Percentiles rank a stretch among this genome's conserved stretches.
Evolutionary conservation across 148 eudicot genomes (phyloP).

Genomic region (Rhododendron williamsianum): DNA sequence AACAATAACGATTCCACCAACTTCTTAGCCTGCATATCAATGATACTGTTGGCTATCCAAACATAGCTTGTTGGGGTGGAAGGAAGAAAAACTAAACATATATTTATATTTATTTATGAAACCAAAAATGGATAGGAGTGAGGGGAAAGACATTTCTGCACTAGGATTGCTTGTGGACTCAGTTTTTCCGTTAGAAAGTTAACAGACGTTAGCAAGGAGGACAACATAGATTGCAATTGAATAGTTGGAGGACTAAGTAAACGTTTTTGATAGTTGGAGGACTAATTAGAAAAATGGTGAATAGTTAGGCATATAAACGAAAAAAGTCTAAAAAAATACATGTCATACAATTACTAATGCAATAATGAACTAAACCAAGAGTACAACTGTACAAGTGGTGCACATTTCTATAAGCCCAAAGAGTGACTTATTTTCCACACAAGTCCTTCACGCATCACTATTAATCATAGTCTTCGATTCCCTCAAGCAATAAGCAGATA

Average conservation of each 20-base stretch:
- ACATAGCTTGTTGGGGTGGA: constrained; percentile 8
- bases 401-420: neutral
- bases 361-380: neutral
- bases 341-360: neutral
- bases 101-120: accelerated
- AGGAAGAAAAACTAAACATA: neutral
- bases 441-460: neutral
- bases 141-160: too few species aligned
- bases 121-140: too few species aligned
- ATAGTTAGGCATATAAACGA: too few species aligned
- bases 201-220: too few species aligned
- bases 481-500: neutral
- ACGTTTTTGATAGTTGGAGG: too few species aligned
- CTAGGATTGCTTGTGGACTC: too few species aligned
- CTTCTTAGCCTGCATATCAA: constrained; percentile 51
- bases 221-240: too few species aligned
- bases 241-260: too few species aligned
- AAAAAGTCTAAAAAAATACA: too few species aligned
- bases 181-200: too few species aligned
- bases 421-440: neutral
- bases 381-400: neutral
- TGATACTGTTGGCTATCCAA: neutral
- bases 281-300: too few species aligned
- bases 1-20: constrained; percentile 43
- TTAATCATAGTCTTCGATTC: neutral